phyloP scores from a whole-genome alignment of 73 alveolate genomes.

The Uronychia binucleata region DNA sequence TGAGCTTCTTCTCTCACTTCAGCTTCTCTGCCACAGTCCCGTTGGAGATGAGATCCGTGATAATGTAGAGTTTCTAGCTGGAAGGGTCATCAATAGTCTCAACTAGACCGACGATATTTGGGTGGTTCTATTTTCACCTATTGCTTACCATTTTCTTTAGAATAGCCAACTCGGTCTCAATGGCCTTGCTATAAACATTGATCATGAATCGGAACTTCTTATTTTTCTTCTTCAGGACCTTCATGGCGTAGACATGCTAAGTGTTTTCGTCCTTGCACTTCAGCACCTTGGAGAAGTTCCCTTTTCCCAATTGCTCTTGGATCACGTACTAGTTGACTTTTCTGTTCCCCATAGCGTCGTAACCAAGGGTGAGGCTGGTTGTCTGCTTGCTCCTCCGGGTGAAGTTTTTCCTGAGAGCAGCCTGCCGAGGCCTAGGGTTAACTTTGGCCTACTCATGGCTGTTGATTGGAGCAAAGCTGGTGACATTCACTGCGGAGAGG shows the following conservation, averaged over 20 bases:
- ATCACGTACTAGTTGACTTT: not conserved
- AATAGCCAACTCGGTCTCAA: not conserved
- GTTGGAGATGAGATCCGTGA: conserved; percentile 71
- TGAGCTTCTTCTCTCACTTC: conserved; percentile 7
- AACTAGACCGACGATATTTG: conserved; percentile 64
- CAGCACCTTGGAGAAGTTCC: not conserved
- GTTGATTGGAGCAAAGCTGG: not conserved
- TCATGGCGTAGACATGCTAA: not conserved
- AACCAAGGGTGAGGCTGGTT: not conserved
- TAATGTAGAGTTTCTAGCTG: conserved; percentile 72
- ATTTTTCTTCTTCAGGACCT: not conserved
- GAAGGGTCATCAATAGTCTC: conserved; percentile 81
- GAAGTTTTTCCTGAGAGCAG: not conserved
- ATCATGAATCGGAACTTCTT: not conserved
- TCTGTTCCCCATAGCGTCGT: not conserved
- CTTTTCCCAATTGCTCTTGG: not conserved
- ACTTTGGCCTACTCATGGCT: not conserved
- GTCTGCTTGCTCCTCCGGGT: not conserved
- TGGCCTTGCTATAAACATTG: not conserved
- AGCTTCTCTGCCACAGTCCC: conserved; percentile 50
- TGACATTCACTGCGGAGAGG: not conserved
- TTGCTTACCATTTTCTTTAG: not conserved
- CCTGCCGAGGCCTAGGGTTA: not conserved
- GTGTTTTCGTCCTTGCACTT: not conserved
- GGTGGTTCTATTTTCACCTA: conserved; percentile 35